phyloP scores from a whole-genome alignment of 345 rosid species.

The Eucalyptus brandiana region DNA sequence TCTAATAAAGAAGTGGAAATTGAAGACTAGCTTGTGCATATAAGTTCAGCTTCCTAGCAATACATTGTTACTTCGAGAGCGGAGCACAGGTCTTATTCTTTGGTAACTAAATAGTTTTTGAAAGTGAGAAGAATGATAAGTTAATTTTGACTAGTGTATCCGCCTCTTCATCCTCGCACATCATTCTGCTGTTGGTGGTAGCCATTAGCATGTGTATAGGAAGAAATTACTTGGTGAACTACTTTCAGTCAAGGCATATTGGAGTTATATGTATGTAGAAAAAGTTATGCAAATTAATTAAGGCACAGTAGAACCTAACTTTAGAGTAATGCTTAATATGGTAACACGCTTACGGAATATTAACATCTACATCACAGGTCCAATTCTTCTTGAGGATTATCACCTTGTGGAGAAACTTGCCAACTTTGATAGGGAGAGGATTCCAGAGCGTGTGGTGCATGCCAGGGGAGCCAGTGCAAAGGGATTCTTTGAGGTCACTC shows the following conservation, averaged over 20 bases:
- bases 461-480: constrained; percentile 15
- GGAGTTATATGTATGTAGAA: not conserved
- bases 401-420: constrained; percentile 10
- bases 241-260: not conserved
- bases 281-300: not conserved
- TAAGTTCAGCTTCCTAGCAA: not conserved
- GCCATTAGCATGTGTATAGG: not conserved
- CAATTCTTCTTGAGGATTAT: constrained; percentile 14
- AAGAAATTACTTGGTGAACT: not conserved
- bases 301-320: not conserved
- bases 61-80: not conserved
- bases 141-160: not conserved
- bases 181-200: not conserved
- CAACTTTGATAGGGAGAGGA: constrained; percentile 10
- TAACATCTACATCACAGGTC: not conserved
- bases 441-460: constrained; percentile 12
- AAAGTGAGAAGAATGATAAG: not conserved
- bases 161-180: not conserved
- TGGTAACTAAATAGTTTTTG: not conserved
- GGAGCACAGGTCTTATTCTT: not conserved
- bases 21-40: not conserved
- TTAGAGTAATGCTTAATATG: not conserved
- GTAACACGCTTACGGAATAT: not conserved
- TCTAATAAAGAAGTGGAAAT: not conserved
- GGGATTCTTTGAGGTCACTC: constrained; percentile 13